phyloP scores from a whole-genome alignment of 495 filamentous ascomycete genomes.

The Cetradonia linearis region DNA sequence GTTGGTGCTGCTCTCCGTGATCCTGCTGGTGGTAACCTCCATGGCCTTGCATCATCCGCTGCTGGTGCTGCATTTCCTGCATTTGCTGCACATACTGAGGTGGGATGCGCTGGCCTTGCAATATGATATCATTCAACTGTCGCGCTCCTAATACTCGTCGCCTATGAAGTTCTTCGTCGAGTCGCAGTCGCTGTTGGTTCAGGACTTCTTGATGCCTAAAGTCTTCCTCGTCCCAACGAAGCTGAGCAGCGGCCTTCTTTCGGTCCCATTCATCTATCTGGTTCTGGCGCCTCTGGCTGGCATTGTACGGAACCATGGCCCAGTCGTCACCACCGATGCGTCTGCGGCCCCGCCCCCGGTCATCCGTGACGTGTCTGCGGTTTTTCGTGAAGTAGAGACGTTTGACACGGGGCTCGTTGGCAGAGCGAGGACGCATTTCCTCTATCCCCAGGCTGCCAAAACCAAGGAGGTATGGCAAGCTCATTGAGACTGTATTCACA shows the following conservation, averaged over 20 bases:
- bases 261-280: constrained; percentile 9
- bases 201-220: not conserved
- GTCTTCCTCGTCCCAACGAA: not conserved
- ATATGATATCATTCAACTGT: not conserved
- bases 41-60: not conserved
- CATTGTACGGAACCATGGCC: constrained; percentile 4
- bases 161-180: not conserved
- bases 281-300: constrained; percentile 1
- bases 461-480: constrained; percentile 15
- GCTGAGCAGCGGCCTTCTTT: not conserved
- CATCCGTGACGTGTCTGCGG: not conserved
- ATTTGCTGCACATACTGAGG: not conserved
- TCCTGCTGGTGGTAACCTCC: not conserved
- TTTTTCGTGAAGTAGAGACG: constrained; percentile 20
- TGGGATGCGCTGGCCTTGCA: not conserved
- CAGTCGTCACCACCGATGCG: not conserved
- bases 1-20: not conserved
- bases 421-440: constrained; percentile 21
- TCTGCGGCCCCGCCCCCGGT: not conserved
- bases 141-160: not conserved
- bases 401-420: constrained; percentile 22
- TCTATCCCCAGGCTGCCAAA: constrained; percentile 19
- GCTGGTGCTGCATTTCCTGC: not conserved
- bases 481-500: not conserved
- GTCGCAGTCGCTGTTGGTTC: not conserved